These are phyloP conservation scores for Aspergillus oerlinghausenensis DNA, from an alignment of 2,329 filamentous ascomycete species.

Conservation along the genomic window DNA sequence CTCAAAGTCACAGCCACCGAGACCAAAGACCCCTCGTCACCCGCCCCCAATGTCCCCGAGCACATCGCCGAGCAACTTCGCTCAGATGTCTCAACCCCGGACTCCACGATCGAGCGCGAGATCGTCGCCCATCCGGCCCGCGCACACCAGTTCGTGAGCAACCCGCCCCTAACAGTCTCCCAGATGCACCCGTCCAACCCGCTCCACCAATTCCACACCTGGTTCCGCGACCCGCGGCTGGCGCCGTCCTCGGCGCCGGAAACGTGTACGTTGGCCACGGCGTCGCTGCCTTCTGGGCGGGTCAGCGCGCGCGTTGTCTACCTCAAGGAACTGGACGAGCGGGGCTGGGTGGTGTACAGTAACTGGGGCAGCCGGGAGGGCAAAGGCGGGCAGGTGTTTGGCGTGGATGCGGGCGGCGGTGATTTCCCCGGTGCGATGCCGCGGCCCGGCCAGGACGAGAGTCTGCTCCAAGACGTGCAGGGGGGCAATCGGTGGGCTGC, in stretches of 20 bases:
- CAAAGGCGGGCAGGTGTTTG: constrained; percentile 40
- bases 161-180: constrained; percentile 39
- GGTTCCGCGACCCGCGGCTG: constrained; percentile 73
- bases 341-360: constrained; percentile 85
- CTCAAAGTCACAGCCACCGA: constrained; percentile 12
- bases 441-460: constrained; percentile 44
- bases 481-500: constrained; percentile 67
- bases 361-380: constrained; percentile 73
- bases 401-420: constrained; percentile 12
- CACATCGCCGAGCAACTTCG: constrained; percentile 20
- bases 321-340: constrained; percentile 83
- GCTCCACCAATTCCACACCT: constrained; percentile 78
- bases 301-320: constrained; percentile 86
- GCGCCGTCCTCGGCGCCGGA: constrained; percentile 69
- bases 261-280: constrained; percentile 82
- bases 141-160: constrained; percentile 41
- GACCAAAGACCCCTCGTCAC: constrained; percentile 10
- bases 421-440: constrained; percentile 54
- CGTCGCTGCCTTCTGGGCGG: constrained; percentile 73
- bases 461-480: constrained; percentile 9
- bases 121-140: constrained; percentile 36
- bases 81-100: constrained; percentile 34
- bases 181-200: constrained; percentile 51
- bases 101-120: constrained; percentile 29
- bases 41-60: constrained; percentile 3